Evolutionary conservation across 495 filamentous ascomycete species (phyloP).

Genomic region (Parathielavia hyrcaniae): DNA sequence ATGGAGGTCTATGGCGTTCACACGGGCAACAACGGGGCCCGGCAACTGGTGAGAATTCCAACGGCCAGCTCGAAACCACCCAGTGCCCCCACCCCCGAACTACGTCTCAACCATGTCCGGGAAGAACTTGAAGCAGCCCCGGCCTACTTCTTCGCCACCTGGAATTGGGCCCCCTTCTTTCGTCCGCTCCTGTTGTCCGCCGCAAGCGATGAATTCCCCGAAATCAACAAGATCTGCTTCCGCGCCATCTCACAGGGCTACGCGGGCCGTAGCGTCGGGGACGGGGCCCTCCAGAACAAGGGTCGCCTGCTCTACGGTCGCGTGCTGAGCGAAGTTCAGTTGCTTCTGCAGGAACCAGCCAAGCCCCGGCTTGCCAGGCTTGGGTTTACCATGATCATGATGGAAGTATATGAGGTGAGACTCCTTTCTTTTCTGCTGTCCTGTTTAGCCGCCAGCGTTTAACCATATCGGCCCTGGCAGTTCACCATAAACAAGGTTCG

Average conservation of each 20-base stretch:
- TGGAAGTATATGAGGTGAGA: not conserved
- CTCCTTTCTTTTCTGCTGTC: not conserved
- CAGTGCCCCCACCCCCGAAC: not conserved
- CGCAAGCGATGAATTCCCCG: not conserved
- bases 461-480: not conserved
- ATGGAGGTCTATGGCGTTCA: conserved; percentile 4
- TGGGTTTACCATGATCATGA: not conserved
- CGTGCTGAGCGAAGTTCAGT: not conserved
- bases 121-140: conserved; percentile 3
- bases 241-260: not conserved
- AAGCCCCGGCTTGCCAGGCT: not conserved
- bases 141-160: conserved; percentile 7
- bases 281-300: not conserved
- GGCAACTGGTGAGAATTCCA: not conserved
- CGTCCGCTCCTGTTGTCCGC: conserved; percentile 1
- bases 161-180: conserved; percentile 14
- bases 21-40: not conserved
- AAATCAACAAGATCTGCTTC: not conserved
- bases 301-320: not conserved
- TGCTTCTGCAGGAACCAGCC: not conserved
- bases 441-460: not conserved
- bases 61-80: not conserved
- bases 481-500: not conserved
- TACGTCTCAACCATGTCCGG: not conserved
- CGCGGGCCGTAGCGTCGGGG: not conserved